phyloP scores from a whole-genome alignment of 805 yeast genomes.

The Yamadazyma sp. region DNA sequence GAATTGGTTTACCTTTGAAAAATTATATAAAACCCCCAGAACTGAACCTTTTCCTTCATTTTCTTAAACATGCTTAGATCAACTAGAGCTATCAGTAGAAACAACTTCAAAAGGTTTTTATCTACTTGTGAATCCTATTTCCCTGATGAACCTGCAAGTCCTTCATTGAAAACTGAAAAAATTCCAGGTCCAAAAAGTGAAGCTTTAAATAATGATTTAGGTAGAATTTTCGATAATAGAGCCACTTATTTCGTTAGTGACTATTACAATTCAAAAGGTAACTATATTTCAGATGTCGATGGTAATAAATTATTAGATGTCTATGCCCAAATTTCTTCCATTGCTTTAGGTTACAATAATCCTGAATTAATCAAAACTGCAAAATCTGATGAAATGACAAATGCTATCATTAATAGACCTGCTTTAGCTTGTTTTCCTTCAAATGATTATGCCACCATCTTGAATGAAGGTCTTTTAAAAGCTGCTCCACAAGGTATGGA shows the following conservation, averaged over 20 bases:
- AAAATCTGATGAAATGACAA: slow-evolving; percentile 38
- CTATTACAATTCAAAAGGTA: slow-evolving; percentile 36
- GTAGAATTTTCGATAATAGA: slow-evolving; percentile 37
- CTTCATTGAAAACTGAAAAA: slow-evolving; percentile 24
- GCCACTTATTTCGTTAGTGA: slow-evolving; percentile 42
- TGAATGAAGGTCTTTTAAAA: slow-evolving; percentile 50
- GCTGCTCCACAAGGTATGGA: slow-evolving; percentile 64
- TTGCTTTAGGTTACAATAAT: slow-evolving; percentile 43
- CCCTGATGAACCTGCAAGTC: slow-evolving; percentile 36
- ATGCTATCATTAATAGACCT: slow-evolving; percentile 40
- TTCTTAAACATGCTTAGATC: slow-evolving; percentile 3
- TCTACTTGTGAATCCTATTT: slow-evolving; percentile 20
- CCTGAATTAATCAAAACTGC: slow-evolving; percentile 38
- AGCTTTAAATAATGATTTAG: slow-evolving; percentile 31
- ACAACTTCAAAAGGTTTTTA: slow-evolving; percentile 2
- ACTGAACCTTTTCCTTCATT: not conserved
- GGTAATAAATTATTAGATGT: slow-evolving; percentile 41
- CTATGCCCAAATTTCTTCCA: slow-evolving; percentile 42
- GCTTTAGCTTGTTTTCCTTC: slow-evolving; percentile 47
- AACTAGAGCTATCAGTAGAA: not conserved
- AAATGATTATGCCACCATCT: slow-evolving; percentile 47
- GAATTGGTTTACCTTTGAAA: slow-evolving; percentile 2
- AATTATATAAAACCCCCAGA: not conserved
- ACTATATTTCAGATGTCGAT: slow-evolving; percentile 41
- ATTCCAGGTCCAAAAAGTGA: slow-evolving; percentile 39